Percentiles rank a stretch among this genome's conserved stretches.
These are phyloP conservation scores for Leptographium radiaticola DNA, from an alignment of 2,329 filamentous ascomycete species.

Conservation along the genomic window DNA sequence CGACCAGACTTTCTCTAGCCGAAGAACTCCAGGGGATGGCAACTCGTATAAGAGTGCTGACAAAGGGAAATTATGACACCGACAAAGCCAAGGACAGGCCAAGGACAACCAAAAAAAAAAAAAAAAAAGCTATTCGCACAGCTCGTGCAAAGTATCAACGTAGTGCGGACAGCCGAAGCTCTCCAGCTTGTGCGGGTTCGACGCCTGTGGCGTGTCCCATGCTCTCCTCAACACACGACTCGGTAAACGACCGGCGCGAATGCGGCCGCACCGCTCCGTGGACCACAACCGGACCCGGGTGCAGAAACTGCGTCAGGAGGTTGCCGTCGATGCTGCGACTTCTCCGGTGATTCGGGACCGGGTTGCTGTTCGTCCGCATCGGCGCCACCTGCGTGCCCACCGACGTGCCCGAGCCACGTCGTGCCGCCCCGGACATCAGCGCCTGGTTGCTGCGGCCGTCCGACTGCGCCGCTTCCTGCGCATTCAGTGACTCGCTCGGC, in stretches of 20 bases:
- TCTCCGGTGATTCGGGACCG: conserved; percentile 19
- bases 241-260: conserved; percentile 4
- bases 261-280: not conserved
- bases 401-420: conserved; percentile 23
- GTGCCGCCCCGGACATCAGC: conserved; percentile 16
- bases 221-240: conserved; percentile 2
- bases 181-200: not conserved
- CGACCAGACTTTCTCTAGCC: no score
- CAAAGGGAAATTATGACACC: no score
- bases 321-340: conserved; percentile 28
- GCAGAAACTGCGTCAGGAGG: conserved; percentile 32
- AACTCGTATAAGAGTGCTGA: no score
- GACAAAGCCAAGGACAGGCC: no score
- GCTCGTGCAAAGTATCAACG: no score
- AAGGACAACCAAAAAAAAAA: no score
- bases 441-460: conserved; percentile 10
- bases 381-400: conserved; percentile 14
- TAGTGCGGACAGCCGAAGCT: not conserved
- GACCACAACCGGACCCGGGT: conserved; percentile 28
- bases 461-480: conserved; percentile 31
- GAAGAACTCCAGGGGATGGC: no score
- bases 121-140: no score
- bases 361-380: conserved; percentile 16
- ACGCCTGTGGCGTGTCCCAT: not conserved
- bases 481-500: conserved; percentile 42